Conservation (phyloP, 1,139 yeast genomes). For the Wickerhamomyces sp. region DNA sequence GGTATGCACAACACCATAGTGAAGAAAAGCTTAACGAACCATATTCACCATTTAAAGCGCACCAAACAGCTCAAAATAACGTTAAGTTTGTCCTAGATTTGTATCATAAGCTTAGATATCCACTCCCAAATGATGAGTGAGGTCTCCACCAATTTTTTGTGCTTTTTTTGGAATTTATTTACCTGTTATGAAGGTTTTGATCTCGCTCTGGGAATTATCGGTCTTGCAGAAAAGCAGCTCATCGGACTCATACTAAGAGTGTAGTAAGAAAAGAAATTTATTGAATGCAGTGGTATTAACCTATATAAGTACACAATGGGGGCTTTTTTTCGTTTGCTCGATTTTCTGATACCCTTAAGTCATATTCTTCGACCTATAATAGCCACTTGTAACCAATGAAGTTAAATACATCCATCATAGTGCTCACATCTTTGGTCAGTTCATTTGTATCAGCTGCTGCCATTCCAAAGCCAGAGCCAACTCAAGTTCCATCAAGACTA, state of each 20-base stretch:
- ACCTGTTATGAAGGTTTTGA: background rate
- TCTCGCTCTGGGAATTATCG: background rate
- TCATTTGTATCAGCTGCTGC: slow-evolving; percentile 21
- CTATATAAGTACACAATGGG: background rate
- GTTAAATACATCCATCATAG: background rate
- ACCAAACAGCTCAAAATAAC: background rate
- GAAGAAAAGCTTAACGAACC: background rate
- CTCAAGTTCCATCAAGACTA: slow-evolving; percentile 19
- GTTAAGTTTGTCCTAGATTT: too few relatives aligned
- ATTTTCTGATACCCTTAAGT: background rate
- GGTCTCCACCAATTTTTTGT: background rate
- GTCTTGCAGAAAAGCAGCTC: background rate
- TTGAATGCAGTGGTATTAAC: background rate
- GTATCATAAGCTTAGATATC: background rate
- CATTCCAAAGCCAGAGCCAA: slow-evolving; percentile 17
- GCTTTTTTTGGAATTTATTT: background rate
- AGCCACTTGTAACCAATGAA: background rate
- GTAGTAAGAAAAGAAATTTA: background rate
- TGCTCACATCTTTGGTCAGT: slow-evolving; percentile 7
- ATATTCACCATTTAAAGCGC: background rate
- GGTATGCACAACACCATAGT: background rate
- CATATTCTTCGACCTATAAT: background rate
- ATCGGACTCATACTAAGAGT: background rate
- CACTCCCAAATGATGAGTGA: too few relatives aligned
- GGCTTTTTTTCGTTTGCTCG: background rate